Percentiles rank a stretch among this genome's conserved stretches.
These are phyloP conservation scores for Fusarium decemcellulare DNA, from an alignment of 2,329 filamentous ascomycete genomes.

Conservation along the genomic window DNA sequence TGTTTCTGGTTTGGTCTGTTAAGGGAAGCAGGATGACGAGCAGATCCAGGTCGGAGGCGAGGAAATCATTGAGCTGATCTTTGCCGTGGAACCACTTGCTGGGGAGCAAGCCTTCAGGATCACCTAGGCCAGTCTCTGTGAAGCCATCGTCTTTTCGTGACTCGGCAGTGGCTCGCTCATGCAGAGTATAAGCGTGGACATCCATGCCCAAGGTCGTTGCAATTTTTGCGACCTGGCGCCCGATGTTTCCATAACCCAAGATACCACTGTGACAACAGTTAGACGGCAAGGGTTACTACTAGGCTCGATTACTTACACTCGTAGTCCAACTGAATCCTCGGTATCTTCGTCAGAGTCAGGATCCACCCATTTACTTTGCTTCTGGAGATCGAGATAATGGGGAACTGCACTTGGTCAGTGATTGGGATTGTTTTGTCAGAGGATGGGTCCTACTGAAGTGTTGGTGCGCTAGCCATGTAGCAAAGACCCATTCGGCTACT, in stretches of 20 bases:
- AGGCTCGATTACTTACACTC: slow-evolving; percentile 6
- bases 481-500: neutral
- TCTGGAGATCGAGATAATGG: slow-evolving; percentile 29
- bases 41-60: slow-evolving; percentile 65
- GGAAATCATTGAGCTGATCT: slow-evolving; percentile 63
- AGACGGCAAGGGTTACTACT: neutral
- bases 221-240: slow-evolving; percentile 67
- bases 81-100: slow-evolving; percentile 64
- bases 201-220: slow-evolving; percentile 77
- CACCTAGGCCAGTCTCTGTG: slow-evolving; percentile 75
- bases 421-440: neutral
- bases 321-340: slow-evolving; percentile 34
- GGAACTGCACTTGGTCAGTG: slow-evolving; percentile 28
- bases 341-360: slow-evolving; percentile 24
- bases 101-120: slow-evolving; percentile 62
- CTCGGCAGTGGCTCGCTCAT: slow-evolving; percentile 73
- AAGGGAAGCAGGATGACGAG: slow-evolving; percentile 56
- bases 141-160: slow-evolving; percentile 75
- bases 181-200: slow-evolving; percentile 81
- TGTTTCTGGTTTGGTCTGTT: slow-evolving; percentile 11
- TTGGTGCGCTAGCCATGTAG: slow-evolving; percentile 1
- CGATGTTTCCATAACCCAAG: slow-evolving; percentile 68
- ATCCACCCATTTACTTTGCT: slow-evolving; percentile 23
- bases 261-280: slow-evolving; percentile 55
- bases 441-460: neutral